Base-by-base conservation (phyloP, 2,329 filamentous ascomycete species). In the Diaporthe sp. region DNA sequence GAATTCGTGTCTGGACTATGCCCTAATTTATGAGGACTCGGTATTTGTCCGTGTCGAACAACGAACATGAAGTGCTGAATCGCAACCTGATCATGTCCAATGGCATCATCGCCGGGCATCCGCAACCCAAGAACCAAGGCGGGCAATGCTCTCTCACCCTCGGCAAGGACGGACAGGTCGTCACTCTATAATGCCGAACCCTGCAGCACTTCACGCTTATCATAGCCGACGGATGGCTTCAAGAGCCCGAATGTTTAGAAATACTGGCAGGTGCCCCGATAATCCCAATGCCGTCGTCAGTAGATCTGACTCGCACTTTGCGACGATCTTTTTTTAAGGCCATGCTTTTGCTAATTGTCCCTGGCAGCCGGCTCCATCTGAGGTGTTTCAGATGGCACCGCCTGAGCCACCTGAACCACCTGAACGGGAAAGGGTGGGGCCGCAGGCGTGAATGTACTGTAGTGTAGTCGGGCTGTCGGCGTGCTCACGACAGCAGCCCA, bases 211-310 rank as follows among this genome's bases (percentile, higher is more conserved):
- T n/a, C 62, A 51, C 31, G 42, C 44, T 51, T 25, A 22, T 37
- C 28, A 28, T 67, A n/a, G 62, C 44, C 44, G 62, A 51, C 62
- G 62, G 62, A n/a, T 37, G 62, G 19, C 4, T 67, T 37, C 10
- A 67, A 37, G 62, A 67, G 62, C 62, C 62, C 62, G 62, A 67
- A 49, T 67, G 62, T 67, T 67, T 68, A 19, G 8, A 49, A 49
- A 15, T 12, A 39, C 46, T 34, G 42, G 31, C 62, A 25, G 37
- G 34, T 51, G 62, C 62, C 17, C 44, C 62, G 44, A 67, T 67
- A 15, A 51, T 53, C 44, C 34, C 62, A 37, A 37, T 39, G 57
- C 62, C 19, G 28, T 46, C 44, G 44, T 37, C 22, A 22, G 22
- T 39, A 9, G 31, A 4, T 68, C 44, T 68, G 62, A 68, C 62